Evolutionary conservation across 768 basidiomycete genomes (phyloP), one percentile per base, ranked within the genome.

Genomic region (Nidula microcarpa): DNA sequence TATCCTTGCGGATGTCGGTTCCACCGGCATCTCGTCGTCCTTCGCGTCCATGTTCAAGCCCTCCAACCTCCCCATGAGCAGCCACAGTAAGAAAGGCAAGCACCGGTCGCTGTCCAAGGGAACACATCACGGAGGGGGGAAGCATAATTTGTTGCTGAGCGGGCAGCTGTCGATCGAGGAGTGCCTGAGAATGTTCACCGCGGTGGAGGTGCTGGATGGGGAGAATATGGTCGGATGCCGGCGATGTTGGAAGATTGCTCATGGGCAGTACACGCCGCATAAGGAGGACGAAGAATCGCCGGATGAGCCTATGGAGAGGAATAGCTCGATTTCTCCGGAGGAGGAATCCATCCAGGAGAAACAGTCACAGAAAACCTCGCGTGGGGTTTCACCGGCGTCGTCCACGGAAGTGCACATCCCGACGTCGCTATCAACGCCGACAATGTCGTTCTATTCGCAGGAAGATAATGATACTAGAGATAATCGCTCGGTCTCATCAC

Each of bases 171-270:
- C 80, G 0, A 73, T 87, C 30, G 89, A 91, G 61, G 92, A 94
- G 53, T 92, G 90, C 57, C 68, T 96, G 54, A 77, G 85, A 57
- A 77, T 89, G 73, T 98, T 98, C 70, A 97, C 94, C 0, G 79
- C 87, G 4, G 94, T 97, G n/a, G 95, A 98, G 61, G 81, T 91
- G 6, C 72, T 98, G 34, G 91, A 97, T 59, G 93, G 92, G 0
- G 95, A 97, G 60, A 97, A 98, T 60, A 88, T 86, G 73, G 94
- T 97, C 50, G 94, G 94, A 0, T 98, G 95, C 66, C 80, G 88
- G 57, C 79, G 87, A 49, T 98, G 95, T 70, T 98, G 95, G 95
- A 94, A 93, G 75, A 85, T 93, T 35, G 84, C 82, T 52, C 83
- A 93, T 62, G 87, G 89, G 14, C 67, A 77, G 53, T 81, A 85